Base-by-base conservation (phyloP, 1,284 basidiomycete species). In the Cryptococcus deneoformans region DNA sequence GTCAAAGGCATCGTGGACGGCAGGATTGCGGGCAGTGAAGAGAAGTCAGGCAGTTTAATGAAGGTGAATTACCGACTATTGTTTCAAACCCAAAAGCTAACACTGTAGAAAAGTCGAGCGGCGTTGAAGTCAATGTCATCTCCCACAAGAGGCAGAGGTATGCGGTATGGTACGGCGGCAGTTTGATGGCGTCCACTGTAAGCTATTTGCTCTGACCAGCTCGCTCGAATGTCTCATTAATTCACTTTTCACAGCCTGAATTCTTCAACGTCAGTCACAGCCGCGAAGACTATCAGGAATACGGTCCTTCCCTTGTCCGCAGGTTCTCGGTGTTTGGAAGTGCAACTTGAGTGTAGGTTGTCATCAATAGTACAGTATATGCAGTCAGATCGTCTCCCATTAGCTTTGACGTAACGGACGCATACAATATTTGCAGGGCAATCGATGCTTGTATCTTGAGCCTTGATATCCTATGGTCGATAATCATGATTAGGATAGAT, bases 121-220 rank as follows among this genome's bases (percentile, higher is more conserved):
- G 93, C 37, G 89, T 96, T 39, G 92, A 96, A 59, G 92, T 97
- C 59, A 92, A 98, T 61, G 96, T 99, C 69, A 97, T 99, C 71
- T 90, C 89, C 9, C 96, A 99, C 84, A 98, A 96, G 81, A 88
- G 92, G 67, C 96, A 99, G 81, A 84, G 94, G 82, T 90, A 96
- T 70, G 95, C 95, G 11, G 96, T 99, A 20, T 99, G 95, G 95
- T 99, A 92, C 71, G 96, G 96, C 69, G 96, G 96, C 43, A 92
- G 90, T 5, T 83, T 99, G 47, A 83, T 97, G 69, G 94, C 93
- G 11, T 92, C 90, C 53, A 83, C 94, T 65, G 90, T 92, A 67
- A 78, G 87, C 81, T 12, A 14, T 24, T 6, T 20, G 11, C 47
- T 29, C 29, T 29, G 37, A 20, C 37, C 43, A 14, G 35, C 35